Base-by-base conservation (phyloP, 1,139 yeast genomes). In the Debaryomycetaceae sp. region DNA sequence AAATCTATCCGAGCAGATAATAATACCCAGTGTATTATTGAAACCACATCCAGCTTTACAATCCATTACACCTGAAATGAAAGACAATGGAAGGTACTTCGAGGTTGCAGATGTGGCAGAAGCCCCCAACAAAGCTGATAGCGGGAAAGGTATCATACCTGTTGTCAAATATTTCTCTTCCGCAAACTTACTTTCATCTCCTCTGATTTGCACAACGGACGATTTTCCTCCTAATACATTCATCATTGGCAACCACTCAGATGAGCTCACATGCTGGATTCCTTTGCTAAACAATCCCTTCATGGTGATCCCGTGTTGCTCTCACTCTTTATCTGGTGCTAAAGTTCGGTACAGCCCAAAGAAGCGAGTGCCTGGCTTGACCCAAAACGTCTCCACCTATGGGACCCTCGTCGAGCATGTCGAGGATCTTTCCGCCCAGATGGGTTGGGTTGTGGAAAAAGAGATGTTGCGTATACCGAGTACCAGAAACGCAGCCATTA, bases 381-480 rank as follows among this genome's bases (percentile, higher is more conserved):
- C 49, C 43, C 52, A 42, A 44, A 47, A 41, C n/a, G 29, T 74
- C 33, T 87, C 95, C 1, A 79, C 87, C 9, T 91, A 90, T 60
- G 91, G 90, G 0, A 83, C 93, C 0, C 70, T 90, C 42, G 96
- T 90, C 1, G 95, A 88, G 49, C 95, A 88, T 59, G 95, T 86
- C 5, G 89, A 83, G 50, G 81, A 80, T 34, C 58, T 90, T 24
- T 81, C 97, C 0, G 60, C 60, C 31, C 61, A 71, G 43, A 81
- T 81, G 57, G 98, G 97, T 0, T 93, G 98, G 98, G 67, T 75
- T 8, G 86, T 84, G 2, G 86, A 88, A 57, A 80, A 84, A 54
- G 98, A 93, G 60, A 85, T 87, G 85, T 68, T 93, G 42, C 74
- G 99, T 49, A 93, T 93, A 36, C 99, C 99, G 24, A 87, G 97